Conservation (phyloP, 768 basidiomycete genomes). For the Termitomyces eurrhizus region DNA sequence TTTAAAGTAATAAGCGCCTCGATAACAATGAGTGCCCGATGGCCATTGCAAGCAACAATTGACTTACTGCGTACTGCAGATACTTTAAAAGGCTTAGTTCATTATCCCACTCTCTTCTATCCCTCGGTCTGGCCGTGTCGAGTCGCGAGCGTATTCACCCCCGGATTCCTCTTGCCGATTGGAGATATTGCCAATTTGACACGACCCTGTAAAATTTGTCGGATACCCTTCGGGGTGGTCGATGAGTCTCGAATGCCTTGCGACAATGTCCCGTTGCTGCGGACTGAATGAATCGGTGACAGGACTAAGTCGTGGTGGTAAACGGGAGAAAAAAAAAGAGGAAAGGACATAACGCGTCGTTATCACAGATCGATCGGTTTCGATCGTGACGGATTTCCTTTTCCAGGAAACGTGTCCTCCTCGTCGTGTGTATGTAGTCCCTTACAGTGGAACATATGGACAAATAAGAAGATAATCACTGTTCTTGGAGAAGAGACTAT, state of each 20-base stretch:
- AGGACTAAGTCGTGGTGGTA: neutral
- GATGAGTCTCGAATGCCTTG: neutral
- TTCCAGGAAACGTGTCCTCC: neutral
- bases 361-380: constrained; percentile 6
- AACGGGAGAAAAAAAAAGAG: neutral
- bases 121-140: neutral
- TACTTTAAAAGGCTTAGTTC: neutral
- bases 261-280: neutral
- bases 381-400: constrained; percentile 3
- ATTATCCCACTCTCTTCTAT: neutral
- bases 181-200: constrained; percentile 8
- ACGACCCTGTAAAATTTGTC: constrained; percentile 9
- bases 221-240: constrained; percentile 3
- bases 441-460: neutral
- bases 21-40: neutral
- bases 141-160: neutral
- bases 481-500: neutral
- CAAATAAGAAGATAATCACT: neutral
- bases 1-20: constrained; percentile 1
- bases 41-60: neutral
- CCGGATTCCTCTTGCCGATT: constrained; percentile 6
- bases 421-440: too few species aligned
- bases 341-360: neutral
- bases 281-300: neutral
- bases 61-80: neutral